Evolutionary conservation across 805 yeast species (phyloP).

Genomic region (Candida ponderosae): DNA sequence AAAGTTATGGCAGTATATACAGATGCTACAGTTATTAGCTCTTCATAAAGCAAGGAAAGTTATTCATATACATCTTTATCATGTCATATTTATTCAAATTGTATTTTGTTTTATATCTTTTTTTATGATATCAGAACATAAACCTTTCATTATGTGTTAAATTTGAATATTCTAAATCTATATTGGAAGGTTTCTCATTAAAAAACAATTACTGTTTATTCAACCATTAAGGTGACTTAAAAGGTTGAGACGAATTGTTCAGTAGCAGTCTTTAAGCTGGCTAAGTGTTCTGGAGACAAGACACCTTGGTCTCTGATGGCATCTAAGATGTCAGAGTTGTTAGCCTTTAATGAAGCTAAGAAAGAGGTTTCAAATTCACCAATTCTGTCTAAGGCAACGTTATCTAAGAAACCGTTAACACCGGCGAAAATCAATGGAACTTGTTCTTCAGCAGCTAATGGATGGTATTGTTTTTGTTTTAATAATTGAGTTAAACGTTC

Average conservation of each 20-base stretch:
- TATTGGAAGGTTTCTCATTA: no score
- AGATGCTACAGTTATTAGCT: no score
- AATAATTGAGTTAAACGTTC: constrained; percentile 99
- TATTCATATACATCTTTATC: background rate
- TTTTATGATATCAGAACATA: no score
- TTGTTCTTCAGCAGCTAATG: constrained; percentile 98
- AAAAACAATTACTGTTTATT: no score
- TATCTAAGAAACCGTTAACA: constrained; percentile 98
- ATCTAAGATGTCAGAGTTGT: constrained; percentile 75
- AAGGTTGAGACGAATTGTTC: constrained; percentile 91
- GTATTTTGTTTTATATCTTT: background rate
- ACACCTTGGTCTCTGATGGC: constrained; percentile 87
- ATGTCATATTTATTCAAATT: background rate
- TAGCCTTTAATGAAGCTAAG: constrained; percentile 86
- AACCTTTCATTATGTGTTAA: no score
- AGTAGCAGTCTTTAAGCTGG: constrained; percentile 82
- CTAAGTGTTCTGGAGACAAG: constrained; percentile 81
- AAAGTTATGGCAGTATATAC: no score
- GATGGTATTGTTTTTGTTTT: constrained; percentile 95
- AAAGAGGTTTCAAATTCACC: constrained; percentile 89
- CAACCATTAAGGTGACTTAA: constrained; percentile 27
- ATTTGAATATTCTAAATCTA: background rate
- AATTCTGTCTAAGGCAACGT: constrained; percentile 75
- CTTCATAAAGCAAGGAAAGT: no score
- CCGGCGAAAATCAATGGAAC: constrained; percentile 98